Conservation (phyloP, 352 stramenopile species). For the Phytophthora hybrid region DNA sequence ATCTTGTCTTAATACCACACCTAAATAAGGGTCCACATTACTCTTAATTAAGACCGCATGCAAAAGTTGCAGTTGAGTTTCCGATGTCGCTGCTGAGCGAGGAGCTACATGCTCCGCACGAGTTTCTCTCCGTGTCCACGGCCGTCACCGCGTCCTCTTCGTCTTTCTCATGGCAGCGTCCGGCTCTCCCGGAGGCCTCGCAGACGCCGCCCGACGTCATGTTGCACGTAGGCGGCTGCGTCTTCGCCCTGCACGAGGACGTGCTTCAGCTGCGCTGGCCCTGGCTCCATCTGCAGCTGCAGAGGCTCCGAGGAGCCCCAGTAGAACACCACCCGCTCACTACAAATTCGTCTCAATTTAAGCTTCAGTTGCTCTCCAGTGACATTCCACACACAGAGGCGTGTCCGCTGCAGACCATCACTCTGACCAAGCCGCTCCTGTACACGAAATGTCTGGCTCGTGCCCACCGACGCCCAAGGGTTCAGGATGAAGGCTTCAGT, state of each 20-base stretch:
- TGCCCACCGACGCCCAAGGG: constrained; percentile 7
- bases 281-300: constrained; percentile 42
- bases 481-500: constrained; percentile 6
- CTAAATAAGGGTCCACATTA: background rate
- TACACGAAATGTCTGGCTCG: constrained; percentile 26
- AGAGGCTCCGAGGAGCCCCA: constrained; percentile 24
- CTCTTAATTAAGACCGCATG: background rate
- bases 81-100: constrained; percentile 15
- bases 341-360: constrained; percentile 8
- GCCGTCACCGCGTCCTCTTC: background rate
- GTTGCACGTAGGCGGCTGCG: constrained; percentile 59
- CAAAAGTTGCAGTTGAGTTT: background rate
- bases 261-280: constrained; percentile 44
- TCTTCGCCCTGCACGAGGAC: constrained; percentile 50
- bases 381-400: background rate
- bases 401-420: constrained; percentile 34
- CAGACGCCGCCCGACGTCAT: constrained; percentile 42
- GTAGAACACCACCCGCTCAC: background rate
- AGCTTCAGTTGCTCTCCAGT: constrained; percentile 15
- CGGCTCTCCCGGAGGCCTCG: constrained; percentile 16
- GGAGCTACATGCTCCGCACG: background rate
- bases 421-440: constrained; percentile 25
- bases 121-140: constrained; percentile 11
- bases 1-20: background rate
- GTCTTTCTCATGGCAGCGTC: constrained; percentile 3